Evolutionary conservation across 1,284 basidiomycete genomes (phyloP).

Genomic region (Earliella scabrosa): DNA sequence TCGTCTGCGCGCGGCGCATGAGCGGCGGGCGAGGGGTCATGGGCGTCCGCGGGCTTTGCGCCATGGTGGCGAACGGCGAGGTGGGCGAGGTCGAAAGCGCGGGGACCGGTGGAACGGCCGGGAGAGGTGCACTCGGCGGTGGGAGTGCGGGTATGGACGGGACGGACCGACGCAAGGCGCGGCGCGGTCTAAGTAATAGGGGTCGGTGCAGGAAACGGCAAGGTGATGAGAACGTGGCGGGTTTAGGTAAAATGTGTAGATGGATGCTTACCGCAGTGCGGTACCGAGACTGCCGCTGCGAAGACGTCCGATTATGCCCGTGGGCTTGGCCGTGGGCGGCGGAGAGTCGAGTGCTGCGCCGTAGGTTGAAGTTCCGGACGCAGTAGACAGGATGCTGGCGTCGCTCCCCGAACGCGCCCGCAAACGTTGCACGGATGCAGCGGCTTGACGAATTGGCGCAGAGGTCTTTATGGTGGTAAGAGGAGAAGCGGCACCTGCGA

Average conservation of each 20-base stretch:
- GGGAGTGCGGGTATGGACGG: constrained; percentile 17
- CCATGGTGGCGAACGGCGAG: constrained; percentile 22
- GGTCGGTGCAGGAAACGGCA: background rate
- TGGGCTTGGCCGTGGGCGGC: constrained; percentile 12
- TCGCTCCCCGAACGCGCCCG: constrained; percentile 33
- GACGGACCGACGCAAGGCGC: constrained; percentile 19
- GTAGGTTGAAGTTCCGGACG: constrained; percentile 9
- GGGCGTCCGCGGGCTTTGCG: constrained; percentile 17
- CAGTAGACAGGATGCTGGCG: constrained; percentile 22
- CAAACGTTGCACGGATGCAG: constrained; percentile 23
- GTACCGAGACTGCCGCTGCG: constrained; percentile 36
- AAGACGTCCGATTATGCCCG: constrained; percentile 27
- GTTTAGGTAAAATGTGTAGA: background rate
- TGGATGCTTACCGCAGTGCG: constrained; percentile 26
- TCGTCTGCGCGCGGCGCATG: constrained; percentile 27
- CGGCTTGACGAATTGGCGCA: constrained; percentile 18
- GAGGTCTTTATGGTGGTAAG: constrained; percentile 29
- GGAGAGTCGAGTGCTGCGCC: constrained; percentile 1
- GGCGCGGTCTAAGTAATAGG: constrained; percentile 21
- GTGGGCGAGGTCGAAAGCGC: constrained; percentile 15
- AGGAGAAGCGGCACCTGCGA: constrained; percentile 31
- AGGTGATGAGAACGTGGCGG: background rate
- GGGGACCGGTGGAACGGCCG: constrained; percentile 15
- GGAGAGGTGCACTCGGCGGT: constrained; percentile 13
- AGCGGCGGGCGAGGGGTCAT: constrained; percentile 26